These are phyloP conservation scores for Fusarium buxicola DNA, from an alignment of 2,329 filamentous ascomycete species.

Conservation along the genomic window DNA sequence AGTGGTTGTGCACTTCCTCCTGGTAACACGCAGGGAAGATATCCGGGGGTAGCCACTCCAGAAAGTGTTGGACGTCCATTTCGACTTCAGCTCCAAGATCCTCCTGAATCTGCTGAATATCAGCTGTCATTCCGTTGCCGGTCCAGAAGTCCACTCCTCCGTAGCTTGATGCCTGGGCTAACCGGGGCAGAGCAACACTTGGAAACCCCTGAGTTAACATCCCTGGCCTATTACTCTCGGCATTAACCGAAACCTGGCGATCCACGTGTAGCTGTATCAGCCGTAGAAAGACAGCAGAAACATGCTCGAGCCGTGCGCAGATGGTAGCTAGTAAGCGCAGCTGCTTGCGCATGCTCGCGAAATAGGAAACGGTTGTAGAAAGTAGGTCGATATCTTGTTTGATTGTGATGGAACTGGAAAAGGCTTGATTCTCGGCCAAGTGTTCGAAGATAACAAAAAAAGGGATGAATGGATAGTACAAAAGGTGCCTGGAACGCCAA, in stretches of 20 bases:
- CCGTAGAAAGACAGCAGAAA: not conserved
- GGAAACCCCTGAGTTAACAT: not conserved
- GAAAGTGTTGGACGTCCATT: not conserved
- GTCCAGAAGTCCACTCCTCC: accelerated
- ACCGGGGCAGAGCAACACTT: too few species aligned
- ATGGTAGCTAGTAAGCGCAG: constrained; percentile 1
- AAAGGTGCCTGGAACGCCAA: not conserved
- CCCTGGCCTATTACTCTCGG: not conserved
- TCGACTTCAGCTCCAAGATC: not conserved
- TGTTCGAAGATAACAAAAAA: constrained; percentile 24
- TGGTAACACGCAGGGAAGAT: not conserved
- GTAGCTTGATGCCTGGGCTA: not conserved
- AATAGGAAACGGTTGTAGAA: not conserved
- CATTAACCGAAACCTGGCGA: accelerated
- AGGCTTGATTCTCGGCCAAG: not conserved
- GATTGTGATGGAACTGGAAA: accelerated
- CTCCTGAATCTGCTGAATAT: not conserved
- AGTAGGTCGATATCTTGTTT: not conserved
- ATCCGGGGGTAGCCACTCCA: constrained; percentile 3
- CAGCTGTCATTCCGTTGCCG: accelerated
- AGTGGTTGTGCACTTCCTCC: too few species aligned
- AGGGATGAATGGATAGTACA: constrained; percentile 18
- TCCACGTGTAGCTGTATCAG: not conserved
- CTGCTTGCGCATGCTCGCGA: not conserved
- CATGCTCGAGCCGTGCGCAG: not conserved